These are phyloP conservation scores for Rasamsonia emersonii DNA, from an alignment of 2,329 filamentous ascomycete species.

Conservation along the genomic window DNA sequence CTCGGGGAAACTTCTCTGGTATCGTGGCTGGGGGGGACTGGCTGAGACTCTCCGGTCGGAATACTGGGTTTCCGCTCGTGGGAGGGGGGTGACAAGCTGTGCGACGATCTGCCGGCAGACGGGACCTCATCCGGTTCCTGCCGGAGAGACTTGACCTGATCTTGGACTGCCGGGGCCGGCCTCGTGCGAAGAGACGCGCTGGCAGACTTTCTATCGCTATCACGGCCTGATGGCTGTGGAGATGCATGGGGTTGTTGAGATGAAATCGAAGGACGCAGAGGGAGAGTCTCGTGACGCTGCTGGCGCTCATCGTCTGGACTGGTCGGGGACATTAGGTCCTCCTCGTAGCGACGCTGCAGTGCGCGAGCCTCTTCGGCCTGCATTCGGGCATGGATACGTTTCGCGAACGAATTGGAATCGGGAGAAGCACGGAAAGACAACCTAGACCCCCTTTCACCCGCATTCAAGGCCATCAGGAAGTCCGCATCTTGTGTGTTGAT, in stretches of 20 bases:
- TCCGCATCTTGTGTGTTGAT: slow-evolving; percentile 29
- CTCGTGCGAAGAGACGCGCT: slow-evolving; percentile 20
- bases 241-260: slow-evolving; percentile 23
- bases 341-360: slow-evolving; percentile 35
- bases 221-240: slow-evolving; percentile 7
- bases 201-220: slow-evolving; percentile 16
- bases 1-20: slow-evolving; percentile 12
- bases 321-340: slow-evolving; percentile 21
- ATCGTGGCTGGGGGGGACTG: slow-evolving; percentile 1
- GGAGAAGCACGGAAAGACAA: slow-evolving; percentile 30
- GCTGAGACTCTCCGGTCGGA: slow-evolving; percentile 3
- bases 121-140: slow-evolving; percentile 16
- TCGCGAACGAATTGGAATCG: slow-evolving; percentile 38
- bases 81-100: slow-evolving; percentile 6
- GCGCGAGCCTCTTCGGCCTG: slow-evolving; percentile 44
- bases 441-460: slow-evolving; percentile 24
- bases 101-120: slow-evolving; percentile 9
- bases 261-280: slow-evolving; percentile 16
- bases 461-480: slow-evolving; percentile 25
- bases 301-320: slow-evolving; percentile 14
- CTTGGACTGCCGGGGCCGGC: slow-evolving; percentile 14
- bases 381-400: slow-evolving; percentile 43
- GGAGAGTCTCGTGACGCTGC: slow-evolving; percentile 8
- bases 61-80: slow-evolving; percentile 2
- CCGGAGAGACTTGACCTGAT: slow-evolving; percentile 14